Evolutionary conservation across 73 alveolate species (phyloP), one percentile per base, ranked within the genome.

Genomic region (Paramecium pentaurelia): DNA sequence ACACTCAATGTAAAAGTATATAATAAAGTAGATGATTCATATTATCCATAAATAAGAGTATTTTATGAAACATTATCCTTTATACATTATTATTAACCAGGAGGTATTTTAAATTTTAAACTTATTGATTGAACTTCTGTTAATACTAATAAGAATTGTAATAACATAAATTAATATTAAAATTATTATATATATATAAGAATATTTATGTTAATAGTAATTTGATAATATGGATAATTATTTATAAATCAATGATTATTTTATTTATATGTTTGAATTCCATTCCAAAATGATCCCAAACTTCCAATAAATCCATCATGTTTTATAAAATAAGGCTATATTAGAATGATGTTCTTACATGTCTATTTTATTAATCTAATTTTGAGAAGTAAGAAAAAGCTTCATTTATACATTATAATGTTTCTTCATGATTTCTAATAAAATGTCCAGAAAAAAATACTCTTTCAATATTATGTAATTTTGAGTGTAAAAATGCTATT

Each of bases 301-400:
- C 87, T 84, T 27, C 94, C 94, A 9, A 88, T 70, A 30, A 88
- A 88, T 20, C 94, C 94, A 88, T 88, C 94, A 44, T 88, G 94
- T 58, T 64, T 70, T 4, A 88, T 80, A 71, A 88, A 88, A 71
- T 70, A 88, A 71, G 94, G 90, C 89, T 68, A 30, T 58, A 16
- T 20, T 58, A 58, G 25, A 45, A 4, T 6, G 4, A 16, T 18
- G 18, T 8, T 12, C 6, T 11, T 60, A 20, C 77, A 32, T 32
- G 44, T 42, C 86, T 87, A 36, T 20, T 20, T 36, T 34, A 42
- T 34, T 34, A 83, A 38, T 88, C 94, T 10, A 70, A 54, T 20
- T 88, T 20, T 25, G 86, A 70, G 54, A 88, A 88, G 84, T 70
- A 88, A 6, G 60, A 58, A 5, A 88, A 70, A 1, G 94, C 94